Evolutionary conservation across 2,329 filamentous ascomycete genomes (phyloP), one percentile per base, ranked within the genome.

Genomic region (Aspergillus quadrilineatus): DNA sequence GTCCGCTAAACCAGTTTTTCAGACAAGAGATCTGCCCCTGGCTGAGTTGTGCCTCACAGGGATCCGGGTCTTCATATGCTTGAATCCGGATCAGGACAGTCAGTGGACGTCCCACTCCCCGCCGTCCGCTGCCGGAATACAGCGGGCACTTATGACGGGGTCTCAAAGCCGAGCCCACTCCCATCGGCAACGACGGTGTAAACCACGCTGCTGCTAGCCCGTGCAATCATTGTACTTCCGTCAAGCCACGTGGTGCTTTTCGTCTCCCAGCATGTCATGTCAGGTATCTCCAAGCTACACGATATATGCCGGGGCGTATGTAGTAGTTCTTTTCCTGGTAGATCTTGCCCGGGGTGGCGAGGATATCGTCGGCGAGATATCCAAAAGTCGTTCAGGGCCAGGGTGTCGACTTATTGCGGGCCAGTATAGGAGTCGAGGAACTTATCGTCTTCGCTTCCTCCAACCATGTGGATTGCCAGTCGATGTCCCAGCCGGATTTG

Each of bases 101-200:
- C 44, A 12, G 32, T 30, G 12, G 32, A 32, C 45, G 52, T 30
- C n/a, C 29, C 52, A 26, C 36, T 43, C 10, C 15, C 17, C 6
- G 44, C 52, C 28, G 44, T 42, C 36, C 45, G 43, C 34, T 41
- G 45, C 9, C 52, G 5, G 45, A 34, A 22, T 37, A 48, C 14
- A 48, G 4, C 34, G 52, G 43, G 22, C 52, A 49, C 44, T 48
- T 30, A 28, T 10, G 39, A 7, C 4, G 43, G 34, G 9, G 48
- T 48, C 8, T 54, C 44, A 36, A 49, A 49, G n/a, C 42, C 44
- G 10, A 22, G 3, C 9, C 44, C 52, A 15, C 52, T 48, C 36
- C 44, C 52, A n/a, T 54, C 52, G 6, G 14, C 15, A 4, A 48
- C 52, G 9, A 42, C 44, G 9, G 52, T 54, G 26, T 48, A 54